Conservation (phyloP, 2,329 filamentous ascomycete genomes). For the Trichophyton equinum region DNA sequence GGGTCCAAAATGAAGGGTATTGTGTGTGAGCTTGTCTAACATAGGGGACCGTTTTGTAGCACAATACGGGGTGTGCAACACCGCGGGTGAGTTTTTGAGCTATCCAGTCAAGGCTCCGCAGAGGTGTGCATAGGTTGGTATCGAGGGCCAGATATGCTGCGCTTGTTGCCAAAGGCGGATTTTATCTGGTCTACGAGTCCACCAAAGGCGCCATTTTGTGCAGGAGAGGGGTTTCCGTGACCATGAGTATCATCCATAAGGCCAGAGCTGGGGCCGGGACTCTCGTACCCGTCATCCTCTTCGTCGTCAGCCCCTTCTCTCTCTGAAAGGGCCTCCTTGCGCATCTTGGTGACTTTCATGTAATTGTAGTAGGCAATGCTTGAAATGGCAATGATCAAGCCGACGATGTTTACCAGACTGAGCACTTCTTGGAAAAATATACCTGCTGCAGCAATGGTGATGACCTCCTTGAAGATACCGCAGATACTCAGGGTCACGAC, state of each 20-base stretch:
- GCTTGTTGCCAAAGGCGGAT: not conserved
- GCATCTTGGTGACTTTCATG: constrained; percentile 85
- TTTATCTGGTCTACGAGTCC: not conserved
- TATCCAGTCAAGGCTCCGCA: not conserved
- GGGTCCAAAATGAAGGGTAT: not conserved
- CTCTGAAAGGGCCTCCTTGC: constrained; percentile 52
- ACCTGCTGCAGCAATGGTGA: constrained; percentile 82
- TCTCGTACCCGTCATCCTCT: not conserved
- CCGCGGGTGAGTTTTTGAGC: not conserved
- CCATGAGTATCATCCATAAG: not conserved
- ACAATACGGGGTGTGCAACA: not conserved
- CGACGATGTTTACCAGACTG: constrained; percentile 74
- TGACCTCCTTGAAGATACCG: constrained; percentile 97
- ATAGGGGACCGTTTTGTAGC: not conserved
- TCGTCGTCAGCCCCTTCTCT: not conserved
- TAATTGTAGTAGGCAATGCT: constrained; percentile 89
- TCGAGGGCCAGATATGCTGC: not conserved
- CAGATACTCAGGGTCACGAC: constrained; percentile 94
- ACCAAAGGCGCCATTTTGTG: not conserved
- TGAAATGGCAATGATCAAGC: constrained; percentile 73
- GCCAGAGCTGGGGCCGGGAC: not conserved
- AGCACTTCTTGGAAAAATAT: constrained; percentile 80
- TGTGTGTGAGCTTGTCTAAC: not conserved
- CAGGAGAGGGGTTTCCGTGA: not conserved
- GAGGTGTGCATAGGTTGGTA: not conserved